Evolutionary conservation across 106 monocot species (phyloP), one percentile per base, ranked within the genome.

Genomic region (Allium sativum): DNA sequence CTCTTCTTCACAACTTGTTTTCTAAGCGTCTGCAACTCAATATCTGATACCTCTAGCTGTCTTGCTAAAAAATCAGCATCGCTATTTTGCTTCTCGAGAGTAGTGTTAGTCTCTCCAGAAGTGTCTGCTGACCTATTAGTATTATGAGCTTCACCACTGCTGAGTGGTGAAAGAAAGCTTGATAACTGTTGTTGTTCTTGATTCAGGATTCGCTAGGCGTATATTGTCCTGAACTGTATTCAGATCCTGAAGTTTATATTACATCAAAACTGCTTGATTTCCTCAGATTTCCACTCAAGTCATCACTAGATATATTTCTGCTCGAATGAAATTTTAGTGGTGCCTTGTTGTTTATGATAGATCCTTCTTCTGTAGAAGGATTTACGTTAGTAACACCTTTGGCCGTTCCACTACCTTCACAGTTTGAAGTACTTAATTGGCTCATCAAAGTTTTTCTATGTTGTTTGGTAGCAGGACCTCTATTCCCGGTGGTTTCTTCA

Each of bases 1-100:
- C 72, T 85, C 72, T 99, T 92, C 69, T 92, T 99, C 8, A 85
- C 81, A 48, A 99, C 77, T 76, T 92, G 98, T 82, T 99, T 99
- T 45, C 98, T 52, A 10, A 99, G 83, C 40, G 92, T 92, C 72
- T 99, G 98, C 45, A 99, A 44, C 65, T 99, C 98, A 55, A 99
- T 62, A 6, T 92, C 87, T 11, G 88, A 99, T 43, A 91, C 67
- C 56, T 98, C 96, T 22, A 83, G 56, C 47, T 85, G 88, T 48
- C 98, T 78, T 40, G 76, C 73, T 62, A 92, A 71, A 45, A 40
- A 18, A 67, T 77, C 65, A 53, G 83, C 10, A 55, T 98, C 82
- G 43, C 64, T 68, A 63, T 68, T 81, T 41, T 84, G 75, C 41
- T 89, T 83, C 55, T 89, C 83, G 5, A 3, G 22, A 46, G 83